Evolutionary conservation across 1,284 basidiomycete species (phyloP).

Genomic region (Ceratobasidium papillatum): DNA sequence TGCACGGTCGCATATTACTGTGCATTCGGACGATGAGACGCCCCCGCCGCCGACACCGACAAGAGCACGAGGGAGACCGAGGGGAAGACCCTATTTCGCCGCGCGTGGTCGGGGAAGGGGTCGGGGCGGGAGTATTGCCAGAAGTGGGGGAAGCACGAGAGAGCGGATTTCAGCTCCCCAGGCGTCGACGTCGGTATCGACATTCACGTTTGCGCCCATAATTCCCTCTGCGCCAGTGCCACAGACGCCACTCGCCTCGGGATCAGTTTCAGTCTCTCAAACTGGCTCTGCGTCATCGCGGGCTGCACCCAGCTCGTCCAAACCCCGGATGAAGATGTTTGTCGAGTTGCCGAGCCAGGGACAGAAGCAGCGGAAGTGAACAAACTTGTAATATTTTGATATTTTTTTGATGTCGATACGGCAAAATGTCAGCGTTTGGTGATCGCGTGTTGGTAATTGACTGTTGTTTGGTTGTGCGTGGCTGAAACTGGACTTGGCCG

Average conservation of each 20-base stretch:
- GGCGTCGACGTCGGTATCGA: not conserved
- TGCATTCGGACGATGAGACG: slow-evolving; percentile 22
- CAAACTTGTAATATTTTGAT: not conserved
- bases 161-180: not conserved
- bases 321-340: slow-evolving; percentile 16
- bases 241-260: not conserved
- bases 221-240: not conserved
- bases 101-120: slow-evolving; percentile 8
- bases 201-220: too few species aligned
- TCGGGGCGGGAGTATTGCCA: not conserved
- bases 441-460: not conserved
- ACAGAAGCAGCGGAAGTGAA: slow-evolving; percentile 4
- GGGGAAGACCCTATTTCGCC: not conserved
- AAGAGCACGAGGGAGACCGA: not conserved
- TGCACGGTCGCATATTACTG: slow-evolving; percentile 20
- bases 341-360: slow-evolving; percentile 23
- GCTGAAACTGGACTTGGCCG: slow-evolving; percentile 17
- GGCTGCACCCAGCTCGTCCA: not conserved
- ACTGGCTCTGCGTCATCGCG: not conserved
- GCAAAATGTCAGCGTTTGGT: not conserved
- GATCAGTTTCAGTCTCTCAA: not conserved
- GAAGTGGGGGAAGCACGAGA: not conserved
- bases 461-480: slow-evolving; percentile 29
- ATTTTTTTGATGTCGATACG: not conserved
- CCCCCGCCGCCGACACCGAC: not conserved